Base-by-base conservation (phyloP, 495 filamentous ascomycete species). In the Tetracladium marchalianum region DNA sequence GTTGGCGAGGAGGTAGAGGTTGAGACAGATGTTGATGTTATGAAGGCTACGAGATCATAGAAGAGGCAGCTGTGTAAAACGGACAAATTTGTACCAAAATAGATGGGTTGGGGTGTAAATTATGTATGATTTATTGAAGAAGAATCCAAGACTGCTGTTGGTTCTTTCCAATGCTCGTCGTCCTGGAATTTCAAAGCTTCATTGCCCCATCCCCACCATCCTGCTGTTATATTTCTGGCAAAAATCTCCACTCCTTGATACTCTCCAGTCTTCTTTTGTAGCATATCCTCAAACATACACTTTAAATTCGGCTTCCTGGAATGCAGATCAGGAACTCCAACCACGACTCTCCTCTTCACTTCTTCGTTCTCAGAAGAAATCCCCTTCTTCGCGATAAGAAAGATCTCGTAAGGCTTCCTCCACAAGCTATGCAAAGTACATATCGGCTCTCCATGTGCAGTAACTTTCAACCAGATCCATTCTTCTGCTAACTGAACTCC, bases 381-480 rank as follows among this genome's bases (percentile, higher is more conserved):
- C 12, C 34, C 13, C 16, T 45, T 63, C 46, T 60, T 72, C 43
- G 70, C 90, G 38, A 98, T 65, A 6, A 97, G 61, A 12, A 95
- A 56, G 38, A 87, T 68, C 63, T 97, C 90, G 62, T 90, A 97
- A 5, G 90, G 89, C 59, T 85, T 89, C 55, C 86, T 67, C 84
- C 81, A 90, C 4, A 73, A 52, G 3, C 80, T 75, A 40, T 84
- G 75, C 4, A 93, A n/a, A n/a, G 67, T 60, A 18, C 73, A 73
- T 12, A 95, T 68, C 0, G 87, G 81, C 51, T 86, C 73, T 0
- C 92, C 92, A 0, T 63, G 40, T 0, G 56, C 58, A 0, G 92
- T 95, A 9, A 78, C 75, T 62, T 98, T 98, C 32, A 95, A 53
- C 92, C 92, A 98, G 0, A 83, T 65, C 90, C 90, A 97, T 68